Evolutionary conservation across 768 basidiomycete genomes (phyloP).

Genomic region (Sporobolomyces phaffii): DNA sequence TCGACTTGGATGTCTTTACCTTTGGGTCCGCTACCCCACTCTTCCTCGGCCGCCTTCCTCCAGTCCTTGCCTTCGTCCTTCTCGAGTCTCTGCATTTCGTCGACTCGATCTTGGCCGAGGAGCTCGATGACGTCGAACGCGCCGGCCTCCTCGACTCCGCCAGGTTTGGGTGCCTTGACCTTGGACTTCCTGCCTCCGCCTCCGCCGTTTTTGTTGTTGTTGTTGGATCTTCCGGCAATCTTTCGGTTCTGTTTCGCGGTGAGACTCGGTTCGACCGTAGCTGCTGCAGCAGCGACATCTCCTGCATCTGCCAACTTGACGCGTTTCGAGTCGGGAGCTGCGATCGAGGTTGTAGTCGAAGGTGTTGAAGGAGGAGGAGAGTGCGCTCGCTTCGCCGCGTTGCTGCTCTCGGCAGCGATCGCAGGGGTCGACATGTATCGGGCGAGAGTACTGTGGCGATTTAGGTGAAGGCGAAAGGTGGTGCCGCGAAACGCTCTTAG

Average conservation of each 20-base stretch:
- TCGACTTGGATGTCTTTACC: conserved; percentile 57
- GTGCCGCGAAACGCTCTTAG: neutral
- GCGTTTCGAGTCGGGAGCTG: conserved; percentile 10
- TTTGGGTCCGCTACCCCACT: conserved; percentile 42
- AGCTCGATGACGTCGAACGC: conserved; percentile 64
- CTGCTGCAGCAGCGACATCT: too few relatives aligned
- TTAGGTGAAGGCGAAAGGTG: neutral
- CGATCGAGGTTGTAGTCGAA: neutral
- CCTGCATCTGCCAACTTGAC: conserved; percentile 1
- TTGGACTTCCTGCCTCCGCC: conserved; percentile 16
- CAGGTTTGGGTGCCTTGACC: conserved; percentile 34
- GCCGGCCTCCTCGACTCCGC: conserved; percentile 45
- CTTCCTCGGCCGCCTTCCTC: conserved; percentile 55
- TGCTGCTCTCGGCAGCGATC: neutral
- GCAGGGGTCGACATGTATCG: neutral
- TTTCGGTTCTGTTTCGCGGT: conserved; percentile 6
- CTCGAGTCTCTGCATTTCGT: conserved; percentile 45
- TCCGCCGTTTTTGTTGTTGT: neutral
- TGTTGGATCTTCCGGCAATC: conserved; percentile 10
- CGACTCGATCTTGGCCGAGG: conserved; percentile 59
- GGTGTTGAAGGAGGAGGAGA: conserved; percentile 14
- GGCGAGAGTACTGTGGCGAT: neutral
- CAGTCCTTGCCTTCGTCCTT: conserved; percentile 53
- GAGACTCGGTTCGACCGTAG: neutral
- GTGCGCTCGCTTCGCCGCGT: conserved; percentile 6